These are phyloP conservation scores for Psilocybe mexicana DNA, from an alignment of 1,284 basidiomycete species.

Conservation along the genomic window DNA sequence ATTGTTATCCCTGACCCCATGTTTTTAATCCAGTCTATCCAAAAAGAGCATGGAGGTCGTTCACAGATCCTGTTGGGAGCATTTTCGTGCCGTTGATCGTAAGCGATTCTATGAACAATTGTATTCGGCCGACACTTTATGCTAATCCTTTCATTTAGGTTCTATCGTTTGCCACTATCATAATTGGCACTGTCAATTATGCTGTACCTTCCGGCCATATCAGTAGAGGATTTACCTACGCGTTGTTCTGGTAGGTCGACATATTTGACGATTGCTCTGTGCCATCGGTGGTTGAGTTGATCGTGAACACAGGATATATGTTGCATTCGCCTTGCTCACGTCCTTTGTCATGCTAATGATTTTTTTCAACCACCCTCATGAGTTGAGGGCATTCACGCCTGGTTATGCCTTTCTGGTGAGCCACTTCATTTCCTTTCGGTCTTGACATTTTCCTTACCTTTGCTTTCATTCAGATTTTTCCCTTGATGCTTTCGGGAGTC, in stretches of 20 bases:
- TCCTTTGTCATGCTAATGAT: slow-evolving; percentile 53
- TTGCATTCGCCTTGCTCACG: slow-evolving; percentile 38
- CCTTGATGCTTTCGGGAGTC: slow-evolving; percentile 52
- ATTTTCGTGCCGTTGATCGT: slow-evolving; percentile 50
- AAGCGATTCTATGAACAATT: slow-evolving; percentile 8
- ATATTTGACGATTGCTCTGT: neutral
- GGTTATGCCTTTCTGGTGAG: slow-evolving; percentile 49
- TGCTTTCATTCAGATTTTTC: slow-evolving; percentile 39
- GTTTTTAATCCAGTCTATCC: slow-evolving; percentile 39
- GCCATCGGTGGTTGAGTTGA: neutral
- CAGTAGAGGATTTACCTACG: slow-evolving; percentile 37
- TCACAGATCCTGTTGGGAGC: slow-evolving; percentile 46
- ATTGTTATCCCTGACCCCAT: neutral
- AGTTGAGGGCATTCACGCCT: slow-evolving; percentile 45
- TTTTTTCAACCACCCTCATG: slow-evolving; percentile 51
- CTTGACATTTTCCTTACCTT: neutral
- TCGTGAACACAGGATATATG: slow-evolving; percentile 40
- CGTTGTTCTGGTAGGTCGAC: slow-evolving; percentile 42
- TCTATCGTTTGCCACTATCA: slow-evolving; percentile 50
- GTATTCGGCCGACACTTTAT: neutral
- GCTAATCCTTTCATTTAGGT: slow-evolving; percentile 28
- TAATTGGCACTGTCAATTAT: slow-evolving; percentile 52
- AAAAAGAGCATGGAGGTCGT: slow-evolving; percentile 40
- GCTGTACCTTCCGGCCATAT: slow-evolving; percentile 39
- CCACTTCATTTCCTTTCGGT: neutral